These are phyloP conservation scores for Zalaria obscura DNA, from an alignment of 2,329 filamentous ascomycete genomes.

Conservation along the genomic window DNA sequence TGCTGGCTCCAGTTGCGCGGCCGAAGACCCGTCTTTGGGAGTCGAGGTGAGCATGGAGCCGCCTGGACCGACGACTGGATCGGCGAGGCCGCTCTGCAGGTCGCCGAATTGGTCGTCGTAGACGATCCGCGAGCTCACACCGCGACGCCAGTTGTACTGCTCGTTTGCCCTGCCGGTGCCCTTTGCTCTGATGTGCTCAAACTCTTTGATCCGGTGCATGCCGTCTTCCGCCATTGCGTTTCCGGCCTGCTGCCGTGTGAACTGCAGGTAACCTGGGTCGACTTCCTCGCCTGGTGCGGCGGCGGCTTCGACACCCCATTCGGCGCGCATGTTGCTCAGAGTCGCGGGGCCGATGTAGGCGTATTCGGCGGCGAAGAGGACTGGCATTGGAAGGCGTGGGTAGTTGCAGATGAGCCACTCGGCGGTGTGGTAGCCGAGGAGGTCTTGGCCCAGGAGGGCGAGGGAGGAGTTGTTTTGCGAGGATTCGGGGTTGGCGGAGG, in stretches of 20 bases:
- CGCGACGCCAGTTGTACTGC: constrained; percentile 46
- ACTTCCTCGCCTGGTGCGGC: constrained; percentile 80
- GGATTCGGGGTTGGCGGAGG: constrained; percentile 65
- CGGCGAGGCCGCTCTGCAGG: constrained; percentile 19
- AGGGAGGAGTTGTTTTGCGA: constrained; percentile 83
- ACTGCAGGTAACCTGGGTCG: constrained; percentile 81
- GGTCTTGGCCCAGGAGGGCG: constrained; percentile 63
- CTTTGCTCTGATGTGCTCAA: constrained; percentile 15
- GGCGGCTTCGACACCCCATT: constrained; percentile 89
- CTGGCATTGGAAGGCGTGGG: constrained; percentile 77
- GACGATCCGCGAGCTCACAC: constrained; percentile 63
- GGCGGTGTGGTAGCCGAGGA: constrained; percentile 77
- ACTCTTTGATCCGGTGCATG: constrained; percentile 14
- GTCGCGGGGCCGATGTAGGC: constrained; percentile 69
- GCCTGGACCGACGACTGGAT: constrained; percentile 11
- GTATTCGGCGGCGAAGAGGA: constrained; percentile 73
- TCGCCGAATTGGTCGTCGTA: constrained; percentile 80
- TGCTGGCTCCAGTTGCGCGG: not conserved
- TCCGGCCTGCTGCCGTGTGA: constrained; percentile 38
- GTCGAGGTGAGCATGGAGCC: constrained; percentile 11
- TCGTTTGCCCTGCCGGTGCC: constrained; percentile 29
- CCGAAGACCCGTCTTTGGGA: not conserved
- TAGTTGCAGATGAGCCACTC: constrained; percentile 83
- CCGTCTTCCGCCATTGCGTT: constrained; percentile 18
- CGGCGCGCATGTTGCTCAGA: constrained; percentile 56